Conservation (phyloP, 2,329 filamentous ascomycete species). For the Ascochyta clinopodiicola region DNA sequence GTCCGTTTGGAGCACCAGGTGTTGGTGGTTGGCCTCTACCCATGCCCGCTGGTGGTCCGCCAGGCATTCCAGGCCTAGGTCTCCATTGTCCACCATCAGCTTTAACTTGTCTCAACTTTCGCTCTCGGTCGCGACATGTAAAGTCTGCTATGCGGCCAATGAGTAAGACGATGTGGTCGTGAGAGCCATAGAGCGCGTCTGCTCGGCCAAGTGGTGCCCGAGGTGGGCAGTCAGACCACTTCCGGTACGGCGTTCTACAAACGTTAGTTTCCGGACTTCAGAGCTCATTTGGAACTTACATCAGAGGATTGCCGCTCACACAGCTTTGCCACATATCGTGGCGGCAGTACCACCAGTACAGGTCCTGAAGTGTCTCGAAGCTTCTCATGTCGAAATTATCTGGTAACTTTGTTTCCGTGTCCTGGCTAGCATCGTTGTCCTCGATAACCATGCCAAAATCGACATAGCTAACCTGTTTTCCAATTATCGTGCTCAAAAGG, state of each 20-base stretch:
- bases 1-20: conserved; percentile 24
- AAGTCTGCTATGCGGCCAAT: conserved; percentile 83
- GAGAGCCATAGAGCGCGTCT: conserved; percentile 84
- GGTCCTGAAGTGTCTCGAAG: conserved; percentile 81
- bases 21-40: conserved; percentile 27
- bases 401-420: conserved; percentile 45
- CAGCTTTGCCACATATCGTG: conserved; percentile 93
- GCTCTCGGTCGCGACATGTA: conserved; percentile 73
- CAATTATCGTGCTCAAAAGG: conserved; percentile 65
- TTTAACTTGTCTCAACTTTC: conserved; percentile 75
- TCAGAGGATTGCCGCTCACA: conserved; percentile 80
- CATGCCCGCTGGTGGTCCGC: conserved; percentile 43
- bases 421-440: conserved; percentile 33
- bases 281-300: conserved; percentile 67
- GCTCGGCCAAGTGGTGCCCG: conserved; percentile 78
- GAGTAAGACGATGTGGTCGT: conserved; percentile 84
- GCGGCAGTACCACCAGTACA: conserved; percentile 96
- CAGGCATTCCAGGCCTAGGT: conserved; percentile 58
- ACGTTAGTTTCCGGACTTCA: conserved; percentile 27
- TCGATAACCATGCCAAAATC: conserved; percentile 60
- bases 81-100: conserved; percentile 64
- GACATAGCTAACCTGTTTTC: conserved; percentile 64
- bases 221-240: conserved; percentile 88
- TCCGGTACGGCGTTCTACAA: conserved; percentile 75
- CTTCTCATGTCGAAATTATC: conserved; percentile 70